These are phyloP conservation scores for Carex littledalei DNA, from an alignment of 176 grass and related monocot genomes.

Conservation along the genomic window DNA sequence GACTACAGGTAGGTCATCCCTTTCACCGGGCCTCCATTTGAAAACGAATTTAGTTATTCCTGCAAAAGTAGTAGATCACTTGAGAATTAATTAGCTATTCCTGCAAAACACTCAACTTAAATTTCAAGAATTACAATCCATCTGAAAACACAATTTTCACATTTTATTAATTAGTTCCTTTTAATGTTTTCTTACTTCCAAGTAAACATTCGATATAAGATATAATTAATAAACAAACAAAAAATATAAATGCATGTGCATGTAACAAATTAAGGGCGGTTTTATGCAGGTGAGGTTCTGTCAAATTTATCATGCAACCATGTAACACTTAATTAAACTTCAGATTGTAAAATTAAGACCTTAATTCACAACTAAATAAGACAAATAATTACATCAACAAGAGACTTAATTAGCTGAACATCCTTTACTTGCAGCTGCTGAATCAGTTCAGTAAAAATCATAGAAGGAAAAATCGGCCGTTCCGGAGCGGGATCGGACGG, in stretches of 20 bases:
- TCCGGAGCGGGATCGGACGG: no score
- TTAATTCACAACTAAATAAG: background rate
- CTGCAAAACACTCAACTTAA: background rate
- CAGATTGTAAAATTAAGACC: background rate
- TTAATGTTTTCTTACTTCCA: background rate
- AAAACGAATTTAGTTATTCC: slow-evolving; percentile 36
- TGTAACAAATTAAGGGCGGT: no score
- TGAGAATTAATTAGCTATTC: background rate
- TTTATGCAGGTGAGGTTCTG: no score
- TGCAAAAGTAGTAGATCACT: background rate
- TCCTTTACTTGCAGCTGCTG: slow-evolving; percentile 98
- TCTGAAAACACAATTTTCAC: background rate
- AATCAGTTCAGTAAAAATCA: slow-evolving; percentile 88
- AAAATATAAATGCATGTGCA: background rate
- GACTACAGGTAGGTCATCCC: background rate
- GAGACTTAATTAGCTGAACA: slow-evolving; percentile 57
- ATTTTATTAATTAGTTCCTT: background rate
- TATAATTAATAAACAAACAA: background rate
- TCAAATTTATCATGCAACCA: background rate
- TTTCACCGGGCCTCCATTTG: slow-evolving; percentile 74
- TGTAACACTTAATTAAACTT: background rate
- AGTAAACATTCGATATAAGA: background rate
- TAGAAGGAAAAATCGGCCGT: no score
- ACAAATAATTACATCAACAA: background rate
- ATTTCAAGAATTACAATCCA: background rate